Evolutionary conservation across 805 yeast genomes (phyloP), one percentile per base, ranked within the genome.

Genomic region (Hyphopichia homilentoma): DNA sequence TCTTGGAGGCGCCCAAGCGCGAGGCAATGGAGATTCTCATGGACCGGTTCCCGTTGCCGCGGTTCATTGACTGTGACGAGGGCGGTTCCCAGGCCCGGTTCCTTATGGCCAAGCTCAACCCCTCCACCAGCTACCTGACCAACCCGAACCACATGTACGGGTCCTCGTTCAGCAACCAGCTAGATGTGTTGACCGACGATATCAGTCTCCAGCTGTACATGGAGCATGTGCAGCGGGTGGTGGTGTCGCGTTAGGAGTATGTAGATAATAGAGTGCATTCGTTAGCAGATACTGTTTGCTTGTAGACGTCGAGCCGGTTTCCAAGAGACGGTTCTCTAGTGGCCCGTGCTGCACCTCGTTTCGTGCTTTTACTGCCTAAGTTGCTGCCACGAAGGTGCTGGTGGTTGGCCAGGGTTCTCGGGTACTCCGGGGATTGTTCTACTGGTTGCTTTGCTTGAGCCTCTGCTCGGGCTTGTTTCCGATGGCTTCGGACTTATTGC

Each of bases 51-150:
- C 87, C 87, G 33, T 64, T 80, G 40, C 87, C 87, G 4, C 65
- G 87, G 46, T 80, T 79, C 44, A 77, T 80, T 33, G 85, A 80
- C 48, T 77, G 84, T 16, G 84, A 80, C 45, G 85, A 79, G 51
- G 85, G 85, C 34, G 86, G 85, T 3, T 79, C 85, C 0, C 87
- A 80, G 49, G 85, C 86, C 0, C 68, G 87, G 55, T 80, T 80
- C 52, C 61, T 80, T 35, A 75, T 76, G 68, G 80, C 85, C 3
- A 79, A 79, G 54, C 61, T 80, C 45, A 80, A 80, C 54, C 86
- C 87, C 9, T 70, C 83, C 4, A 77, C 79, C 2, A 69, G 70
- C 28, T 77, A 79, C 50, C 47, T 57, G 6, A 63, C 73, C 20
- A 43, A 63, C 30, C 65, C 65, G 9, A 54, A 48, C 34, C 59